Percentiles rank a stretch among this genome's conserved stretches.
phyloP scores from a whole-genome alignment of 768 basidiomycete genomes.

The Daedaleopsis nitida region DNA sequence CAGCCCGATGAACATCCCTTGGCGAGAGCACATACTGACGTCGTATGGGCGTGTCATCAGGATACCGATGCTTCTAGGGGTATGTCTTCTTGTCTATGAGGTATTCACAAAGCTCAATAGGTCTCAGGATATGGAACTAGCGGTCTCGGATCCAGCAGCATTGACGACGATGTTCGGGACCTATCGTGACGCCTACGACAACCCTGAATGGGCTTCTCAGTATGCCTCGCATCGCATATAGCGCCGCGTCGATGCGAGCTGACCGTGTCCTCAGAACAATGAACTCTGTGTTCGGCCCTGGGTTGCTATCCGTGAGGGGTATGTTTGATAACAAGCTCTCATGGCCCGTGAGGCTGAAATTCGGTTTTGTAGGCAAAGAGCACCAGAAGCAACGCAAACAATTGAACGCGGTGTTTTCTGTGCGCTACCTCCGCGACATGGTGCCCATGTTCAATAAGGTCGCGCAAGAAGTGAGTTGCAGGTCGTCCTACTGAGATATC shows the following conservation, averaged over 20 bases:
- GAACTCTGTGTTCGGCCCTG: slow-evolving; percentile 5
- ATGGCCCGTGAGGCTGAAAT: background rate
- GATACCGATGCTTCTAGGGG: background rate
- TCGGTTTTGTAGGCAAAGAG: background rate
- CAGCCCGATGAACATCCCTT: background rate
- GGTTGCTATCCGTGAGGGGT: background rate
- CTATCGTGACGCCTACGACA: slow-evolving; percentile 5
- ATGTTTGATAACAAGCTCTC: background rate
- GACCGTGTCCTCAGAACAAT: background rate
- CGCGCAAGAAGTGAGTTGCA: background rate
- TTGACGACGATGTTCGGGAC: slow-evolving; percentile 1
- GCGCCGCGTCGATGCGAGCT: background rate
- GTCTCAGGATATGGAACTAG: slow-evolving; percentile 3
- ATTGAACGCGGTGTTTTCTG: slow-evolving; percentile 6
- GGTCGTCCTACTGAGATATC: background rate
- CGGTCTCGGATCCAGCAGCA: background rate
- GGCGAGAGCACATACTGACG: background rate
- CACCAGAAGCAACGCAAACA: slow-evolving; percentile 12
- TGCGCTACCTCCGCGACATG: background rate
- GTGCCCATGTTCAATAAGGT: slow-evolving; percentile 1
- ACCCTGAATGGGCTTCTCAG: slow-evolving; percentile 1
- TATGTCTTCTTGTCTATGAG: background rate
- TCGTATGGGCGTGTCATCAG: slow-evolving; percentile 9
- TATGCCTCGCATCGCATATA: background rate
- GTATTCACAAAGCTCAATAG: background rate